Conservation (phyloP, 106 monocot species). For the Acorus gramineus region DNA sequence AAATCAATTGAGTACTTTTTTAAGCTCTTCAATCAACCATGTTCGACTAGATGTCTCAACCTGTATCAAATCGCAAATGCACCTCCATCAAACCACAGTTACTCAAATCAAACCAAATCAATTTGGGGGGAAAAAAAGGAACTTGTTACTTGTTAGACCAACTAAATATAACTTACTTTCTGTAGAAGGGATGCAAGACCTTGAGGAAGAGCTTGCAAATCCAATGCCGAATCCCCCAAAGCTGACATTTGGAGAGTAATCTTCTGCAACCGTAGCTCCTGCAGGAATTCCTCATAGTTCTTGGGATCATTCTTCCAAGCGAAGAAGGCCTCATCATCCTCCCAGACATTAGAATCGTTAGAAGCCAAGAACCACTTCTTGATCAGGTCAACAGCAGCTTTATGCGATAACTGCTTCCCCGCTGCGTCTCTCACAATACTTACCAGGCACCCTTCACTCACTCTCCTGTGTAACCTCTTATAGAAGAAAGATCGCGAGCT, state of each 20-base stretch:
- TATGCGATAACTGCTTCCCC: slow-evolving; percentile 46
- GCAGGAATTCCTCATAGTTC: slow-evolving; percentile 60
- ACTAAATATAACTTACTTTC: slow-evolving; percentile 36
- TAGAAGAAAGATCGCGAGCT: slow-evolving; percentile 77
- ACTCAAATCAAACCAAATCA: neutral
- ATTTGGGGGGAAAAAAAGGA: neutral
- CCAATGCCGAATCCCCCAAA: slow-evolving; percentile 41
- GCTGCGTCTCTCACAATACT: slow-evolving; percentile 50
- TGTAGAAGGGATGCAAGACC: slow-evolving; percentile 55
- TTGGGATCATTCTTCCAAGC: slow-evolving; percentile 52
- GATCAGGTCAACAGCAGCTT: slow-evolving; percentile 48
- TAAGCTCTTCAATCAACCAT: slow-evolving; percentile 50
- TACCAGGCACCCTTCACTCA: slow-evolving; percentile 48
- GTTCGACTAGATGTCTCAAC: slow-evolving; percentile 53
- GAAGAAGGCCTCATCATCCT: slow-evolving; percentile 72
- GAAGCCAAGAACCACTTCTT: slow-evolving; percentile 68
- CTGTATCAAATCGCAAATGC: slow-evolving; percentile 30
- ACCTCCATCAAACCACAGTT: neutral
- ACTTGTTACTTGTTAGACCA: too few relatives aligned
- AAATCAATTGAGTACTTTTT: slow-evolving; percentile 25
- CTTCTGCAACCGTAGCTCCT: slow-evolving; percentile 55
- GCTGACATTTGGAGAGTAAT: slow-evolving; percentile 27
- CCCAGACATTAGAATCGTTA: slow-evolving; percentile 29
- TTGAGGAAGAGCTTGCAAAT: slow-evolving; percentile 59
- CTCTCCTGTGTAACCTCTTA: slow-evolving; percentile 69